Conservation (phyloP, 495 filamentous ascomycete species). For the Hamigera avellanea region DNA sequence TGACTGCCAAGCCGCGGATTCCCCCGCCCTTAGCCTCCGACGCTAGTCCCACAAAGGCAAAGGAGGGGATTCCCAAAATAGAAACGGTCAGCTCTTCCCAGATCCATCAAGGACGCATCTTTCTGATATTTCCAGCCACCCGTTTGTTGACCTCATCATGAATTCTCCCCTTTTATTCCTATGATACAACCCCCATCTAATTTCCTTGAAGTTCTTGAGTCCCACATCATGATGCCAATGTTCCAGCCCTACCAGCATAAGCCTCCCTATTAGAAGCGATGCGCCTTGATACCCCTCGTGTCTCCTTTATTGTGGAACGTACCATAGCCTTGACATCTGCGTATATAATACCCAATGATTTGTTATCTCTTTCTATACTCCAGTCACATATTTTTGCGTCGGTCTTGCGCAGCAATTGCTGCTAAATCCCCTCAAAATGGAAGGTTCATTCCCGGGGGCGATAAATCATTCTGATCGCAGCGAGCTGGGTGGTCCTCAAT, state of each 20-base stretch:
- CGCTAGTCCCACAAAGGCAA: slow-evolving; percentile 11
- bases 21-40: slow-evolving; percentile 22
- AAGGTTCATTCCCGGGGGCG: slow-evolving; percentile 19
- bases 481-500: slow-evolving; percentile 20
- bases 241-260: too few relatives aligned
- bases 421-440: slow-evolving; percentile 15
- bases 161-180: background rate
- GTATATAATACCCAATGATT: slow-evolving; percentile 1
- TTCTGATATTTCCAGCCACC: slow-evolving; percentile 1
- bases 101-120: too few relatives aligned
- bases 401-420: too few relatives aligned
- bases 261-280: too few relatives aligned
- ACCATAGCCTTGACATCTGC: too few relatives aligned
- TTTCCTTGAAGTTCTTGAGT: too few relatives aligned
- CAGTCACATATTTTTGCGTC: background rate
- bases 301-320: too few relatives aligned
- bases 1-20: slow-evolving; percentile 3
- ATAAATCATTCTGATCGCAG: slow-evolving; percentile 22
- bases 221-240: too few relatives aligned
- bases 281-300: too few relatives aligned
- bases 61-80: slow-evolving; percentile 14
- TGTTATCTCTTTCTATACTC: background rate
- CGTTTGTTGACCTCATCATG: background rate
- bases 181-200: too few relatives aligned
- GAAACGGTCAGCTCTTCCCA: slow-evolving; percentile 14